These are phyloP conservation scores for Nakazawaea peltata DNA, from an alignment of 805 yeast genomes.

Conservation along the genomic window DNA sequence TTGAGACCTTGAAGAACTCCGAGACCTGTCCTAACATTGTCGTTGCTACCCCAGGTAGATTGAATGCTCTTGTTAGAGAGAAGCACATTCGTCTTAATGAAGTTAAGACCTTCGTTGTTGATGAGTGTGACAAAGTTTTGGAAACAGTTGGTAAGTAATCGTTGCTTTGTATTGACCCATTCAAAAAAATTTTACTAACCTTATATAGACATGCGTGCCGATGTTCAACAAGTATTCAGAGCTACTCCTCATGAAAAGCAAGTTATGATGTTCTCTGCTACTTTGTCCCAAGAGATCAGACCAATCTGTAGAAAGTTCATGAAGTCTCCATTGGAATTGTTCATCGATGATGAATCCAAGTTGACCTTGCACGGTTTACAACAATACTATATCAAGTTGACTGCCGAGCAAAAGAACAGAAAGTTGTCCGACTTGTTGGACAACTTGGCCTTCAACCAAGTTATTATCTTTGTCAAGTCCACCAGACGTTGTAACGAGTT, in stretches of 20 bases:
- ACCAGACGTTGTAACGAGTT: constrained; percentile 88
- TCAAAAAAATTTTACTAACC: constrained; percentile 4
- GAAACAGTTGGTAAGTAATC: constrained; percentile 39
- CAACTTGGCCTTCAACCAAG: constrained; percentile 94
- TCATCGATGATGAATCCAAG: constrained; percentile 96
- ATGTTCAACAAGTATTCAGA: constrained; percentile 96
- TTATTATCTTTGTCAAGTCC: constrained; percentile 89
- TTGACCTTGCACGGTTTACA: constrained; percentile 96
- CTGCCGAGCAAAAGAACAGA: constrained; percentile 88
- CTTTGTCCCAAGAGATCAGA: constrained; percentile 87
- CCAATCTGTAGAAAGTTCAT: constrained; percentile 96
- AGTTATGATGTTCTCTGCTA: constrained; percentile 99
- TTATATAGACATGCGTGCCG: constrained; percentile 88
- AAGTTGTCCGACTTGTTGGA: constrained; percentile 89
- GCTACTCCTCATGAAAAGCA: constrained; percentile 97
- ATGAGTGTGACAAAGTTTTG: constrained; percentile 97
- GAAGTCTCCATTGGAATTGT: constrained; percentile 96
- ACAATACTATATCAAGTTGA: constrained; percentile 87
- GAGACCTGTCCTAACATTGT: constrained; percentile 95
- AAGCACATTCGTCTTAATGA: constrained; percentile 79
- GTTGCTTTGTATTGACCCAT: neutral
- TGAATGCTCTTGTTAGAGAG: constrained; percentile 89
- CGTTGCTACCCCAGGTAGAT: constrained; percentile 97
- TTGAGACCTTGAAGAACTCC: constrained; percentile 81
- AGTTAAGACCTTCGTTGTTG: constrained; percentile 90